Conservation (phyloP, 768 basidiomycete species). For the Mycena vitilis region DNA sequence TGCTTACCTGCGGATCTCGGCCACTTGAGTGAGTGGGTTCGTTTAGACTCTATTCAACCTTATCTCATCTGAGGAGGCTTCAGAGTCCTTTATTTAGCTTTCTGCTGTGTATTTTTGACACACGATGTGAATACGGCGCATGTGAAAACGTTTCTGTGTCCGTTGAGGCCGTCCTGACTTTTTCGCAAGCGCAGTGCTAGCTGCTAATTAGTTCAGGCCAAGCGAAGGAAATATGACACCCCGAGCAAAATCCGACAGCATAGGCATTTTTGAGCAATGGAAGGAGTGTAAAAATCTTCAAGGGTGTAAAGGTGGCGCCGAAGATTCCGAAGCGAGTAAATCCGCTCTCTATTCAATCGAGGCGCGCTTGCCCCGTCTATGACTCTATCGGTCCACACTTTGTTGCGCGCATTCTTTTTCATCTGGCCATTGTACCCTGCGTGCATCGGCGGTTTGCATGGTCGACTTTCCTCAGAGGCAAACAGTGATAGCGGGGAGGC, state of each 20-base stretch:
- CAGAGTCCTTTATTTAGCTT: constrained; percentile 6
- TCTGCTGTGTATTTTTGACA: constrained; percentile 18
- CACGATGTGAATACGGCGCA: not conserved
- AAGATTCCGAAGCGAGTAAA: constrained; percentile 32
- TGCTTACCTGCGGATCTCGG: constrained; percentile 20
- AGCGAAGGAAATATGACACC: constrained; percentile 27
- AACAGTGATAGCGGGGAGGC: constrained; percentile 20
- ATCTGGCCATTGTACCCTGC: not conserved
- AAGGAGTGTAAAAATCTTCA: constrained; percentile 28
- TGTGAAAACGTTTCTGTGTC: not conserved
- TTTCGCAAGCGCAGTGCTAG: constrained; percentile 8
- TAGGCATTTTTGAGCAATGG: constrained; percentile 26
- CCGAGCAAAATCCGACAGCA: constrained; percentile 23
- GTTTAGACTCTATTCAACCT: constrained; percentile 11
- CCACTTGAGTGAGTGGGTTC: not conserved
- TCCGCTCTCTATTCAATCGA: constrained; percentile 1
- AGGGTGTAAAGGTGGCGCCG: constrained; percentile 29
- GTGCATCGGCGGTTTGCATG: not conserved
- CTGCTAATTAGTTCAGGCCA: constrained; percentile 9
- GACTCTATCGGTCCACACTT: constrained; percentile 9
- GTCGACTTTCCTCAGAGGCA: constrained; percentile 21
- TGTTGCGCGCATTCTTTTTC: constrained; percentile 7
- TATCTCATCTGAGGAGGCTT: constrained; percentile 14
- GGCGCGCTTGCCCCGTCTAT: constrained; percentile 22
- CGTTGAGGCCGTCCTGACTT: constrained; percentile 20